Conservation (phyloP, 208 protist species). For the Angomonas deanei region DNA sequence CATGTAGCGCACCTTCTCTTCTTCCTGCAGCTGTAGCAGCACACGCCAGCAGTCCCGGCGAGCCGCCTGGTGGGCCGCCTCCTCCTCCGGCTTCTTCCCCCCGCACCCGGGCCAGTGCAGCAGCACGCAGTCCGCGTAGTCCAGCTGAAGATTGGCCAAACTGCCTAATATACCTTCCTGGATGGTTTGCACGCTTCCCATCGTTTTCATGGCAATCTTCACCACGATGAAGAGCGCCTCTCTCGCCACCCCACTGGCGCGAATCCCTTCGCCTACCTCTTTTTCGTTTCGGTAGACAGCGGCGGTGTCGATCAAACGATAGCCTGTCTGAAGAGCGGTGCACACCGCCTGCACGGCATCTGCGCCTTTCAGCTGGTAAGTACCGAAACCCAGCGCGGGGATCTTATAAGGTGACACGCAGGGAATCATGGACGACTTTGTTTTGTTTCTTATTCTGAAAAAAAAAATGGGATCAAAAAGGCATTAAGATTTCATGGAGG, state of each 20-base stretch:
- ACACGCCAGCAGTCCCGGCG: conserved; percentile 61
- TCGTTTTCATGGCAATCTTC: conserved; percentile 70
- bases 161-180: conserved; percentile 42
- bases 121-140: conserved; percentile 67
- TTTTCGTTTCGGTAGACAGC: conserved; percentile 76
- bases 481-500: conserved; percentile 2
- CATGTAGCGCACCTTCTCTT: conserved; percentile 49
- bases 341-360: conserved; percentile 43
- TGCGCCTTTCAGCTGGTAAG: conserved; percentile 68
- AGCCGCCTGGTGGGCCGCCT: conserved; percentile 36
- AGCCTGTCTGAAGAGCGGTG: conserved; percentile 51
- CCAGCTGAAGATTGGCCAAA: conserved; percentile 49
- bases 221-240: conserved; percentile 64
- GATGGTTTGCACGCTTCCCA: conserved; percentile 29
- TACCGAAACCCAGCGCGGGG: conserved; percentile 71
- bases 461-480: conserved; percentile 11
- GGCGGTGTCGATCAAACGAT: conserved; percentile 82
- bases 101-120: conserved; percentile 84
- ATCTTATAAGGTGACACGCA: conserved; percentile 3
- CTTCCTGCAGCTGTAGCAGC: conserved; percentile 43
- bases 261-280: conserved; percentile 56
- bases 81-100: conserved; percentile 38
- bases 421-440: not conserved
- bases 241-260: conserved; percentile 48
- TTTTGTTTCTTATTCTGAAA: not conserved